Evolutionary conservation across 2,329 filamentous ascomycete species (phyloP), one percentile per base, ranked within the genome.

Genomic region (Aspergillus texensis): DNA sequence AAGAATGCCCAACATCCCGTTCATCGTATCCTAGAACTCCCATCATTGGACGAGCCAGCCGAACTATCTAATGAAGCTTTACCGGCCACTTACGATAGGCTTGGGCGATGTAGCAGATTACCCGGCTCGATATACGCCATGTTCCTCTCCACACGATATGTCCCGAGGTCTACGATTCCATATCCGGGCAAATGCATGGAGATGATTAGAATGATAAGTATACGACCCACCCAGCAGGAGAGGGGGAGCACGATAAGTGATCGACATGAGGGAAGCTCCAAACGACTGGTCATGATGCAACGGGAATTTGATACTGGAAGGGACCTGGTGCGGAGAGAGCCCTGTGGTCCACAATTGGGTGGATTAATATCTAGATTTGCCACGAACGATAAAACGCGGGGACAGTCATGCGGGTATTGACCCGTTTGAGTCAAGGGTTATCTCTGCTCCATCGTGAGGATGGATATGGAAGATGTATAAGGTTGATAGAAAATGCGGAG

Each of bases 181-280:
- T 12, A 36, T 54, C 19, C 30, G 19, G n/a, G n/a, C 28, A 24
- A 28, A 21, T 54, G 4, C 32, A 21, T 32, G 19, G 9, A n/a
- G 9, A 54, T 34, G 36, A 14, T 10, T 50, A 16, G 16, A 14
- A 14, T 4, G 50, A 54, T 24, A 54, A 52, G 32, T 26, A 21
- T 34, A 32, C 34, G 21, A 24, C 12, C 39, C 34, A 26, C n/a
- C 24, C 24, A 16, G 48, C 41, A 48, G 60, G 52, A 60, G 60
- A 60, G 58, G 21, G n/a, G 4, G 58, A 65, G 16, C 53, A 34
- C 30, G 26, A 53, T 54, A 45, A 39, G 56, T 58, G 63, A 63
- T 57, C 58, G 60, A 41, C 58, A 57, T 50, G 28, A 26, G 54
- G 68, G 67, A 70, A 70, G 66, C 52, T 68, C 65, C 62, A 70